phyloP scores from a whole-genome alignment of 331 rosid species.

The Quercus phellos region DNA sequence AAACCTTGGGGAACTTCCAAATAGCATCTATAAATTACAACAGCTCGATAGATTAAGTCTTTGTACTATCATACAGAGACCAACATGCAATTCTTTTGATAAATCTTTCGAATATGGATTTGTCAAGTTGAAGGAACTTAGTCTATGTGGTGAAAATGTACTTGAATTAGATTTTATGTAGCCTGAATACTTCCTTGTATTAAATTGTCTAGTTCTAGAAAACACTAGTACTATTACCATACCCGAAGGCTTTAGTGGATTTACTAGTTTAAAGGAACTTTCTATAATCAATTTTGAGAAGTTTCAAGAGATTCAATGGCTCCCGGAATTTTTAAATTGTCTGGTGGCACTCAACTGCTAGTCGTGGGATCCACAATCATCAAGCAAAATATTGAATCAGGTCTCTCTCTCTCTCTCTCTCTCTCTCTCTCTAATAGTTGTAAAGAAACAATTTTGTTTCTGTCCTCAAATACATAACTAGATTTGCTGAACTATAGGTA shows the following conservation, averaged over 20 bases:
- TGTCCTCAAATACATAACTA: no score
- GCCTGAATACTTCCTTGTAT: background rate
- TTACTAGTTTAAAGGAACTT: conserved; percentile 17
- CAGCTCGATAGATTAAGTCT: no score
- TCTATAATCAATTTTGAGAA: conserved; percentile 16
- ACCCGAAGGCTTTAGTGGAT: conserved; percentile 20
- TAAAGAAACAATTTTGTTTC: no score
- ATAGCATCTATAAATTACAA: no score
- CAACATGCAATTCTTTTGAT: no score
- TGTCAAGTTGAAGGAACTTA: no score
- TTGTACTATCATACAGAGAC: no score
- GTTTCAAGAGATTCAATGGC: conserved; percentile 17
- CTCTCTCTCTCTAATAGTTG: background rate
- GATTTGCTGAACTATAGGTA: background rate
- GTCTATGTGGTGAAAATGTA: no score
- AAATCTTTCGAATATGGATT: no score
- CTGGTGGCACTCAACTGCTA: no score
- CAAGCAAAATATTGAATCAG: conserved; percentile 13
- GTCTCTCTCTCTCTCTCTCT: conserved; percentile 5
- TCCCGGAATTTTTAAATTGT: conserved; percentile 12
- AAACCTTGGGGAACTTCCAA: no score
- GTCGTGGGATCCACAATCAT: conserved; percentile 3
- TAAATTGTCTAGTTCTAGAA: conserved; percentile 11
- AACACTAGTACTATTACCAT: conserved; percentile 18
- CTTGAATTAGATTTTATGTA: no score